Conservation (phyloP, 805 yeast species). For the Komagataella phaffii region DNA sequence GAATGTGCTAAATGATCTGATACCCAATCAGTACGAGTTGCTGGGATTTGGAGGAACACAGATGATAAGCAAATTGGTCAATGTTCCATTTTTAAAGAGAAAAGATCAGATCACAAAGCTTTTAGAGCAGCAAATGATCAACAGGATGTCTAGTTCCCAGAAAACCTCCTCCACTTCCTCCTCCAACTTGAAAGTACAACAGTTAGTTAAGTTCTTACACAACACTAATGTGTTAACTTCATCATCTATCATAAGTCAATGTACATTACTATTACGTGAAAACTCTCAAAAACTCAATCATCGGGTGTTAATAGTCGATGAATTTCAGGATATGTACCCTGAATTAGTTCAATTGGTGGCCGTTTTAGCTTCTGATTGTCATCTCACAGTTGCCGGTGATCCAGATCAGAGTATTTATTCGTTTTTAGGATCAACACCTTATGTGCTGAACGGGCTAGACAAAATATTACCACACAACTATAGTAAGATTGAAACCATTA, state of each 20-base stretch:
- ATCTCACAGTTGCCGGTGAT: constrained; percentile 60
- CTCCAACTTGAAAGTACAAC: background rate
- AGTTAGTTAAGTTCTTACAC: background rate
- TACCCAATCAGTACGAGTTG: constrained; percentile 19
- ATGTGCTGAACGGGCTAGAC: constrained; percentile 11
- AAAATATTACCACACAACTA: background rate
- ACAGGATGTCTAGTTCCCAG: background rate
- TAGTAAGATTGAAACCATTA: constrained; percentile 15
- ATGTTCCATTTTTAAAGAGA: background rate
- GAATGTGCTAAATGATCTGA: constrained; percentile 25
- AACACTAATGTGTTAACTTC: background rate
- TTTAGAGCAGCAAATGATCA: constrained; percentile 1
- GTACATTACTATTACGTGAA: background rate
- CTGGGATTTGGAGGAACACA: constrained; percentile 20
- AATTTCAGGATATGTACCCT: constrained; percentile 58
- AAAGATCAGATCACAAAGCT: constrained; percentile 9
- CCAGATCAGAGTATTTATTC: constrained; percentile 57
- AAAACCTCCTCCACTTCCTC: background rate
- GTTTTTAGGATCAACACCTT: constrained; percentile 41
- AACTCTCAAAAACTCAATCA: constrained; percentile 6
- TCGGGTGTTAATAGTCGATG: constrained; percentile 48
- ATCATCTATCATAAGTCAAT: background rate
- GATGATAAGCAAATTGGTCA: background rate
- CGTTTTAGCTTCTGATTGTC: constrained; percentile 25
- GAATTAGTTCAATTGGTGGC: constrained; percentile 30